Conservation (phyloP, 768 basidiomycete genomes). For the Psilocybe subaeruginosa region DNA sequence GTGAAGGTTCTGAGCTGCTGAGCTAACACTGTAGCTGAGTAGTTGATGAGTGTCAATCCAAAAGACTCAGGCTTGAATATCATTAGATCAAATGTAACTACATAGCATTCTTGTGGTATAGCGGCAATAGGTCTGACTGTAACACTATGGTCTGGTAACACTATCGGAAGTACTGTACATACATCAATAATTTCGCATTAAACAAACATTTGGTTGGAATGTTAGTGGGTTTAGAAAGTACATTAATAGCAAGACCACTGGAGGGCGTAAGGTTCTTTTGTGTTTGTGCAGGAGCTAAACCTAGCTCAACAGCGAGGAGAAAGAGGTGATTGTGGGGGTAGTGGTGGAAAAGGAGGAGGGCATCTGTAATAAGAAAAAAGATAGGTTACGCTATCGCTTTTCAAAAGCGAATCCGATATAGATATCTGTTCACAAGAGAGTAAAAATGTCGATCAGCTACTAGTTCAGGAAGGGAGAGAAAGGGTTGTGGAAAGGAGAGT, state of each 20-base stretch:
- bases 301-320: not conserved
- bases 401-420: constrained; percentile 94
- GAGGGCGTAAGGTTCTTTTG: not conserved
- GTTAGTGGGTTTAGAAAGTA: not conserved
- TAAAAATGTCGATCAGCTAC: not conserved
- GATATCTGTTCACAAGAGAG: constrained; percentile 61
- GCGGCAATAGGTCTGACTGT: not conserved
- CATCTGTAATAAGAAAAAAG: not conserved
- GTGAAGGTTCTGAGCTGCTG: no score
- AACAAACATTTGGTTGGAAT: not conserved
- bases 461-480: not conserved
- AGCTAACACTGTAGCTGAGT: no score
- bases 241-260: not conserved
- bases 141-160: no score
- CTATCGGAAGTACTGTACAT: not conserved
- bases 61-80: no score
- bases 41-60: no score
- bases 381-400: constrained; percentile 45
- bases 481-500: constrained; percentile 18
- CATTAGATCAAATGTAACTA: not conserved
- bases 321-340: not conserved
- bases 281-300: not conserved
- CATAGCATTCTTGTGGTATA: not conserved
- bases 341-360: not conserved
- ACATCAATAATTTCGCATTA: not conserved